These are phyloP conservation scores for Emergomyces africanus DNA, from an alignment of 2,329 filamentous ascomycete genomes.

Conservation along the genomic window DNA sequence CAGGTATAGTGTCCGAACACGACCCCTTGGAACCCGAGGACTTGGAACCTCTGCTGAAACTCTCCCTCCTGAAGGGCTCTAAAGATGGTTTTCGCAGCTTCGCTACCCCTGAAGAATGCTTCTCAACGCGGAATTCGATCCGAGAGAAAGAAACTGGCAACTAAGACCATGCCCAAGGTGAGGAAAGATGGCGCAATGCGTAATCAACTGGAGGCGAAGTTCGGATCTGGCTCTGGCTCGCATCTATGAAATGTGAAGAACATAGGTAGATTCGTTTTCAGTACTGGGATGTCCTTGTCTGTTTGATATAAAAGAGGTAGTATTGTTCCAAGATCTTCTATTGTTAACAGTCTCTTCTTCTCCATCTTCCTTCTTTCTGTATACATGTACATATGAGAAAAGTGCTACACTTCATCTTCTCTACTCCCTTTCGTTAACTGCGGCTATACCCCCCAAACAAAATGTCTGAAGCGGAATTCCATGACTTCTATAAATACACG, in stretches of 20 bases:
- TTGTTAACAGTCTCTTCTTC: not conserved
- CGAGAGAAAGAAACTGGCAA: not conserved
- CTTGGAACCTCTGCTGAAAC: too few relatives aligned
- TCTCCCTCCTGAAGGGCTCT: too few relatives aligned
- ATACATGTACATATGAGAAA: not conserved
- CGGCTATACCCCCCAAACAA: conserved; percentile 3
- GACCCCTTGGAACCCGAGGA: too few relatives aligned
- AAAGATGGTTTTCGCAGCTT: too few relatives aligned
- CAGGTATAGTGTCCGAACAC: not conserved
- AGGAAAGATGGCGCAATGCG: not conserved
- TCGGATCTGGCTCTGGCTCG: not conserved
- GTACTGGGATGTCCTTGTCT: not conserved
- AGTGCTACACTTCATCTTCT: not conserved
- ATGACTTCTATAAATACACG: conserved; percentile 22
- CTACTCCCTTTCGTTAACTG: not conserved
- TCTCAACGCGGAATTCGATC: not conserved
- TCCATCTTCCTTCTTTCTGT: too few relatives aligned
- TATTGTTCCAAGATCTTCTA: not conserved
- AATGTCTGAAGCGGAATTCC: not conserved
- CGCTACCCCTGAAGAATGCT: too few relatives aligned
- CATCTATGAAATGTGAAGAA: not conserved
- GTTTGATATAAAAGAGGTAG: not conserved
- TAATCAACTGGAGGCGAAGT: not conserved
- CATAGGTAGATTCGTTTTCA: too few relatives aligned
- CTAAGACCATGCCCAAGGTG: not conserved